A percentile compares a stretch with the other conserved stretches of the same genome.
Conservation (phyloP, 352 stramenopile species). For the Phytophthora lateralis region DNA sequence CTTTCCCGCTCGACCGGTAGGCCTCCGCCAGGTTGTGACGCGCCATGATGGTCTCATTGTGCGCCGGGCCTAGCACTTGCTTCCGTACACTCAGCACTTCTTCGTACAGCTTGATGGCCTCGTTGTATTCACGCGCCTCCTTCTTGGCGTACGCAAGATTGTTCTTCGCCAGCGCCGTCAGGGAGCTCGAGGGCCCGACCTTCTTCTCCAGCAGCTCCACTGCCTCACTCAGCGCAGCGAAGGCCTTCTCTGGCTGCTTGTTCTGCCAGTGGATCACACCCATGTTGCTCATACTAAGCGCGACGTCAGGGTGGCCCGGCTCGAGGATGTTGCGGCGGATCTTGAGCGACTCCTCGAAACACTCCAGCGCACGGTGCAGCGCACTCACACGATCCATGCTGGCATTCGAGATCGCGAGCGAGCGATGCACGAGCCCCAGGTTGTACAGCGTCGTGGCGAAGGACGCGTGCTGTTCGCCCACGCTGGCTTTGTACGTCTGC, state of each 20-base stretch:
- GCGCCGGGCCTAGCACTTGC: conserved; percentile 58
- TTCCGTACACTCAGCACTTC: conserved; percentile 69
- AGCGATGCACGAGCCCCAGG: conserved; percentile 75
- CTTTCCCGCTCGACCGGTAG: conserved; percentile 75
- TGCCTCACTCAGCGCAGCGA: conserved; percentile 63
- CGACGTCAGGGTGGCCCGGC: conserved; percentile 76
- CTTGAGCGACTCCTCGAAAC: conserved; percentile 81
- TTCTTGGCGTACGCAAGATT: conserved; percentile 85
- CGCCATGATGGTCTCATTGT: conserved; percentile 87
- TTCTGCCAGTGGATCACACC: conserved; percentile 85
- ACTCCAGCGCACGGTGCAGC: conserved; percentile 73
- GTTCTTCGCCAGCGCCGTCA: conserved; percentile 85
- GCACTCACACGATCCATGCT: conserved; percentile 75
- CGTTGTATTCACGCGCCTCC: conserved; percentile 69
- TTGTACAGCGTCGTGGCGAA: conserved; percentile 88
- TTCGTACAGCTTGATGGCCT: conserved; percentile 71
- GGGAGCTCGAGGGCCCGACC: conserved; percentile 53
- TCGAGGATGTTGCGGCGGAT: conserved; percentile 74
- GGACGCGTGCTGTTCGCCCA: conserved; percentile 82
- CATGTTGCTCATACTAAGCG: conserved; percentile 82
- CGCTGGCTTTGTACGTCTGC: conserved; percentile 79
- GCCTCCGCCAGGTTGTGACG: conserved; percentile 83
- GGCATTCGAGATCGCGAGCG: conserved; percentile 53
- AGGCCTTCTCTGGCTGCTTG: conserved; percentile 75
- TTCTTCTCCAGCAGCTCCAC: conserved; percentile 65